Evolutionary conservation across 352 stramenopile species (phyloP), one percentile per base, ranked within the genome.

Genomic region (Pythium rishiriense): DNA sequence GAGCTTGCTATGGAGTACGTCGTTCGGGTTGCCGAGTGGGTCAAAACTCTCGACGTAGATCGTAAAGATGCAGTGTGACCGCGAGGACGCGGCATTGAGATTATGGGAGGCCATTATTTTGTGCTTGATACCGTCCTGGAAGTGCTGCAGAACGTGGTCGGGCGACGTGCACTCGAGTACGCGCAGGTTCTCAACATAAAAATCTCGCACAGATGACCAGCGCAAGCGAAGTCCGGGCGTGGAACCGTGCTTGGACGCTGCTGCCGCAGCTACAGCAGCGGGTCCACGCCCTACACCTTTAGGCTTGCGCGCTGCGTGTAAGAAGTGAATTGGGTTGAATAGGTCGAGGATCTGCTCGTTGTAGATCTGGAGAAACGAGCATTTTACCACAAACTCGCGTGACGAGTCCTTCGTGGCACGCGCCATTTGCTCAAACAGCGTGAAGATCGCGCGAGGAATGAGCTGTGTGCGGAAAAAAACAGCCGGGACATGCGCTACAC

Each of bases 21-120:
- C 69, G 48, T 64, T 72, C 8, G 72, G 55, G 52, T 66, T 77
- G 17, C 59, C 64, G 6, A 55, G 54, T 12, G 70, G 55, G 29
- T 81, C 70, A n/a, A 72, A 62, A 46, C 76, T 85, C 55, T 85
- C 76, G 33, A 85, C 72, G 53, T 83, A 85, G 28, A 85, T 47
- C 29, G 76, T 85, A 62, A 81, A 86, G 26, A 84, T 66, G 59
- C 77, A 84, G 54, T 86, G 77, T 7, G 77, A 86, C 17, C 77
- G 68, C 8, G 77, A 86, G 2, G 77, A 86, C 17, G 75, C 75
- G 3, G 70, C 75, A 57, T 86, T 86, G 19, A 86, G 58, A 7
- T 79, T 77, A 21, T 87, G 72, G 24, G 78, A 85, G 17, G 78
- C 78, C 78, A 87, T 85, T 22, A 87, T 72, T 25, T 87, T 87